Percentiles rank a stretch among this genome's conserved stretches.
These are phyloP conservation scores for Solanum sitiens DNA, from an alignment of 257 asterid genomes.

Conservation along the genomic window DNA sequence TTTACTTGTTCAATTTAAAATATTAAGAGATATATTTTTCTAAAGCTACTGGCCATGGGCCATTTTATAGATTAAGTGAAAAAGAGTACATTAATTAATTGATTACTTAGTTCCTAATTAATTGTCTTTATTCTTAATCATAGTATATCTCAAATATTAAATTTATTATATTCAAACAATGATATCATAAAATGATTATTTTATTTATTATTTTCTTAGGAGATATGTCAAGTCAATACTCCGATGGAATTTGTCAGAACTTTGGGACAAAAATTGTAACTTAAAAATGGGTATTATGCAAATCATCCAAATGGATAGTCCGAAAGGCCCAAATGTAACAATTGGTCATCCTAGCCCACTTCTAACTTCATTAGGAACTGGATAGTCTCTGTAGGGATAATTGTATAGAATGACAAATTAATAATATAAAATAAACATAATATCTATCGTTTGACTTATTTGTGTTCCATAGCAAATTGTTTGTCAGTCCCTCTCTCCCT, in stretches of 20 bases:
- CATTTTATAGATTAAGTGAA: too few relatives aligned
- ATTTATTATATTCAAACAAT: neutral
- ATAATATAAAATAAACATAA: too few relatives aligned
- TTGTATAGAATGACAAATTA: too few relatives aligned
- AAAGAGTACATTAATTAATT: too few relatives aligned
- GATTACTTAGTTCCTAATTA: neutral
- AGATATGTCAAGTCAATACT: neutral
- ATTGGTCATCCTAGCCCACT: neutral
- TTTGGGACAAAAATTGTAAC: neutral
- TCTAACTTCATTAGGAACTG: too few relatives aligned
- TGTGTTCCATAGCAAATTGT: too few relatives aligned
- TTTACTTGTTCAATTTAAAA: too few relatives aligned
- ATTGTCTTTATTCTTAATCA: too few relatives aligned
- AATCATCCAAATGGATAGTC: neutral
- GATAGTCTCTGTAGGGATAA: too few relatives aligned
- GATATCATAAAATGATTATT: neutral
- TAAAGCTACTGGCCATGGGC: too few relatives aligned
- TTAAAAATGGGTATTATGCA: neutral
- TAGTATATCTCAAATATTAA: neutral
- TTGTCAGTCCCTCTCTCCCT: too few relatives aligned
- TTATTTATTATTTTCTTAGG: fast-evolving
- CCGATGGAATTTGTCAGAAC: fast-evolving
- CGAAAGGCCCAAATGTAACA: neutral
- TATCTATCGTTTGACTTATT: too few relatives aligned
- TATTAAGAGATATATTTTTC: neutral